These are phyloP conservation scores for Lyophyllum shimeji DNA, from an alignment of 768 basidiomycete genomes.

Conservation along the genomic window DNA sequence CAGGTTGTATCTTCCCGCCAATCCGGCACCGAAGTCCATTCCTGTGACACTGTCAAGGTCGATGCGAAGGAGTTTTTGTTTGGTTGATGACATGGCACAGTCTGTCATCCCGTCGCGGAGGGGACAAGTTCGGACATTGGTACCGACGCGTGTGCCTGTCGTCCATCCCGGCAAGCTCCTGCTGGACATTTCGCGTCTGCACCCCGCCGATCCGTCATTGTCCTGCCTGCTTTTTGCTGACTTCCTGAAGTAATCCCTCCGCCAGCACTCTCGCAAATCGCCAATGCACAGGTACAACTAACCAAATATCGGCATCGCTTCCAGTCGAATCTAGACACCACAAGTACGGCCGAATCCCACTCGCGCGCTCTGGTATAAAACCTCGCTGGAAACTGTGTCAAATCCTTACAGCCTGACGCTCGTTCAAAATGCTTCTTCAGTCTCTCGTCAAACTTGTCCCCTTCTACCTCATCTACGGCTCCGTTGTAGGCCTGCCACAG, in stretches of 20 bases:
- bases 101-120: neutral
- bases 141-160: neutral
- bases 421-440: constrained; percentile 8
- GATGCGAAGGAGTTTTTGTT: neutral
- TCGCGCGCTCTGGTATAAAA: neutral
- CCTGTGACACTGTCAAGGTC: neutral
- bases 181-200: neutral
- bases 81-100: neutral
- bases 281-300: neutral
- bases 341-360: neutral
- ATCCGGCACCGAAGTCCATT: neutral
- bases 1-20: neutral
- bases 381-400: neutral
- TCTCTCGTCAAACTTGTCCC: constrained; percentile 9
- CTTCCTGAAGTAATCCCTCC: neutral
- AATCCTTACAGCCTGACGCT: constrained; percentile 6
- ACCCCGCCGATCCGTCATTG: neutral
- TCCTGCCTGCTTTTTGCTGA: neutral
- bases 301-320: neutral
- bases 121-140: neutral
- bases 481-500: neutral
- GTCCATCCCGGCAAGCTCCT: neutral
- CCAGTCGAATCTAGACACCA: neutral
- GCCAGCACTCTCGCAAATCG: neutral
- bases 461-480: constrained; percentile 6